Evolutionary conservation across 2,329 filamentous ascomycete species (phyloP).

Genomic region (Aspergillus piperis): DNA sequence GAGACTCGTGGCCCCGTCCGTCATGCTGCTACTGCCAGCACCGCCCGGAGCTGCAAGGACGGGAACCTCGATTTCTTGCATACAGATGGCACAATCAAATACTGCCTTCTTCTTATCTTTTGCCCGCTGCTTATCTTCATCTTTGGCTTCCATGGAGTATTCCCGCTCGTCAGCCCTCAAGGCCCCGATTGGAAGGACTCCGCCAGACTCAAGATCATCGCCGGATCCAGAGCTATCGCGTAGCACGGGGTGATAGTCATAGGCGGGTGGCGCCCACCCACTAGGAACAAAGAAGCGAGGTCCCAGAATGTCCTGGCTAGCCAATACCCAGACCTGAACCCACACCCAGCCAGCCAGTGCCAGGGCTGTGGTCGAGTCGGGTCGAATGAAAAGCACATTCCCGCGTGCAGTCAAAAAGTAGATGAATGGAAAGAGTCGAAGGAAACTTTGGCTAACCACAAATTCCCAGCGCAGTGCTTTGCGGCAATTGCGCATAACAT

Average conservation of each 20-base stretch:
- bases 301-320: conserved; percentile 79
- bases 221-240: conserved; percentile 56
- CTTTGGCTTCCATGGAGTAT: conserved; percentile 37
- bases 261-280: conserved; percentile 65
- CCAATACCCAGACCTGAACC: conserved; percentile 78
- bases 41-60: conserved; percentile 61
- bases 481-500: conserved; percentile 85
- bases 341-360: conserved; percentile 77
- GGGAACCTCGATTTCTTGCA: conserved; percentile 86
- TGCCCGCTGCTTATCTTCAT: conserved; percentile 44
- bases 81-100: conserved; percentile 94
- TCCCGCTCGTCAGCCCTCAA: conserved; percentile 54
- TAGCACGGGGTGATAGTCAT: conserved; percentile 92
- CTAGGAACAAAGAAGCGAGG: conserved; percentile 81
- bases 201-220: conserved; percentile 76
- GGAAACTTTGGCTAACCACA: conserved; percentile 75
- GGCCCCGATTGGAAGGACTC: conserved; percentile 72
- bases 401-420: conserved; percentile 80
- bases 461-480: conserved; percentile 91
- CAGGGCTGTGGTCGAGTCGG: conserved; percentile 66
- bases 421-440: conserved; percentile 75
- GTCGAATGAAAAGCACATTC: conserved; percentile 78
- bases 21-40: conserved; percentile 48
- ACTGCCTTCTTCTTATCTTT: conserved; percentile 57
- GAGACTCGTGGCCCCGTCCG: conserved; percentile 59